Percentiles rank a stretch among this genome's conserved stretches.
Evolutionary conservation across 1,139 yeast species (phyloP).

Genomic region (Pneumocystis carinii): DNA sequence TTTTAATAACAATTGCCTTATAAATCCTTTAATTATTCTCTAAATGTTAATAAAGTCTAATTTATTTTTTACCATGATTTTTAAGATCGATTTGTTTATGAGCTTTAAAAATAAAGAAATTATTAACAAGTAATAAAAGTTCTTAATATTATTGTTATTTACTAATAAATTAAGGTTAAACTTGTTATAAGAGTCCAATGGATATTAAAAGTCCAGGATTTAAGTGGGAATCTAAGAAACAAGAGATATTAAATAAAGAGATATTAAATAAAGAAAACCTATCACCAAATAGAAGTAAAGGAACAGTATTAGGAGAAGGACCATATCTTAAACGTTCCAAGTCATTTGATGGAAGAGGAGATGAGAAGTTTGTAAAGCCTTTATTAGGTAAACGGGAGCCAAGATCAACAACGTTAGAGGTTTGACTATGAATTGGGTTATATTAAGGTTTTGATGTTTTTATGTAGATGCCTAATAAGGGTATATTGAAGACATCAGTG

Average conservation of each 20-base stretch:
- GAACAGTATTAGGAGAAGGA: background rate
- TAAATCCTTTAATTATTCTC: background rate
- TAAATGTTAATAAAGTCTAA: too few relatives aligned
- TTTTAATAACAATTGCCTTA: background rate
- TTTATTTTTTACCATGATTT: too few relatives aligned
- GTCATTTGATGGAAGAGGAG: background rate
- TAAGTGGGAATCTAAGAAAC: background rate
- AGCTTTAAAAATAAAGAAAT: too few relatives aligned
- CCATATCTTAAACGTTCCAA: background rate
- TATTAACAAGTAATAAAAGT: background rate
- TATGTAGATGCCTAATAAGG: constrained; percentile 1
- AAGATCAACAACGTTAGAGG: background rate
- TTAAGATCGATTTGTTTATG: too few relatives aligned
- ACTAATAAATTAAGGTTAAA: background rate
- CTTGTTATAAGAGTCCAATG: background rate
- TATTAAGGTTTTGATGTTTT: background rate
- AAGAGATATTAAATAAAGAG: background rate
- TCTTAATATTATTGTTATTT: background rate
- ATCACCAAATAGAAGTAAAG: background rate
- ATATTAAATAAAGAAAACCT: background rate
- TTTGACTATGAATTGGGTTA: background rate
- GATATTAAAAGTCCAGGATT: background rate
- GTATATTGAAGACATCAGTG: background rate
- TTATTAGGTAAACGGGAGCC: background rate
- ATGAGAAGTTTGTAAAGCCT: background rate